A percentile compares a stretch with the other conserved stretches of the same genome.
Evolutionary conservation across 768 basidiomycete species (phyloP).

Genomic region (Nevesoporus exiguus): DNA sequence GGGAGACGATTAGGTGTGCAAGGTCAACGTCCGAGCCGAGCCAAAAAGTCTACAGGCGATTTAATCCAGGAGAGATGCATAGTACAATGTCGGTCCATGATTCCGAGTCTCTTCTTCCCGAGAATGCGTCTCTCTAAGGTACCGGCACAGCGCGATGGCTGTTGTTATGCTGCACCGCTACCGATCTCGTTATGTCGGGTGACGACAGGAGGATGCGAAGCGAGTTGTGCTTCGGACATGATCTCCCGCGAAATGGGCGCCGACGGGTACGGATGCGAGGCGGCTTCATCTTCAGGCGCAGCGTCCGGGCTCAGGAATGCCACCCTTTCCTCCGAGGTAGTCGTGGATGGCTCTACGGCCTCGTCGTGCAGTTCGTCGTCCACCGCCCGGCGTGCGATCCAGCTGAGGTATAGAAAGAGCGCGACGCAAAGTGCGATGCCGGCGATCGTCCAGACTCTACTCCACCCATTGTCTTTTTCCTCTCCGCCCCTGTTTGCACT

Average conservation of each 20-base stretch:
- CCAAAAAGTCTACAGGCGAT: constrained; percentile 21
- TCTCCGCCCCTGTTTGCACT: constrained; percentile 42
- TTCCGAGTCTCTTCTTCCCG: background rate
- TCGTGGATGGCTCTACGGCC: constrained; percentile 20
- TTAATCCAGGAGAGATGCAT: constrained; percentile 20
- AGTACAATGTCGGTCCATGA: constrained; percentile 8
- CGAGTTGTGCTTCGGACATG: constrained; percentile 51
- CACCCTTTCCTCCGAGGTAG: constrained; percentile 47
- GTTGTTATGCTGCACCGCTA: constrained; percentile 8
- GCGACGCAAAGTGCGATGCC: constrained; percentile 70
- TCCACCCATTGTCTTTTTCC: constrained; percentile 44
- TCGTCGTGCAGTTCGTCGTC: constrained; percentile 53
- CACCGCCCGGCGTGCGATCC: constrained; percentile 71
- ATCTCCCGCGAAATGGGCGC: constrained; percentile 20
- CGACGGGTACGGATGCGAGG: constrained; percentile 15
- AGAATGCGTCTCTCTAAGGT: background rate
- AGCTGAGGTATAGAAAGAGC: constrained; percentile 76
- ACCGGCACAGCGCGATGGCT: background rate
- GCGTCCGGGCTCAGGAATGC: constrained; percentile 46
- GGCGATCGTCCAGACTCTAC: constrained; percentile 58
- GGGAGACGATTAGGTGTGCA: background rate
- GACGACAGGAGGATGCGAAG: constrained; percentile 11
- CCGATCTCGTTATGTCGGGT: constrained; percentile 17
- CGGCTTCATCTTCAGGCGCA: constrained; percentile 21
- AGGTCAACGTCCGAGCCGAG: background rate